A percentile compares a stretch with the other conserved stretches of the same genome.
Evolutionary conservation across 805 yeast genomes (phyloP).

Genomic region (Cyberlindnera sargentensis): DNA sequence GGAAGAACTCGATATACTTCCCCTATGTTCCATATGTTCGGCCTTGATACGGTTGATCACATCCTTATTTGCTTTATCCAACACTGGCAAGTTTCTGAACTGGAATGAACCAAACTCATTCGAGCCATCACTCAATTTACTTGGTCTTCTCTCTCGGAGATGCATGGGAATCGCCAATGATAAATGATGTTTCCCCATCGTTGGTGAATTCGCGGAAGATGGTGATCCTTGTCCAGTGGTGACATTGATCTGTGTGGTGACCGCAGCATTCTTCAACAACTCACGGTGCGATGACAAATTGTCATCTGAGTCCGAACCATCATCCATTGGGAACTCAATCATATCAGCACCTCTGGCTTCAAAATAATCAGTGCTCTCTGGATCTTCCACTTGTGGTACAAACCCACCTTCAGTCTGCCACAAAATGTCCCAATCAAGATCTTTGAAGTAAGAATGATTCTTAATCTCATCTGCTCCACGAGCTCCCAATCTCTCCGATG

Average conservation of each 20-base stretch:
- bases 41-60: slow-evolving; percentile 79
- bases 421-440: slow-evolving; percentile 66
- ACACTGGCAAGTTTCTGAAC: slow-evolving; percentile 79
- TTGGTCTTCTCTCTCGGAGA: slow-evolving; percentile 64
- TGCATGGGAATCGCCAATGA: slow-evolving; percentile 48
- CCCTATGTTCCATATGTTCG: slow-evolving; percentile 54
- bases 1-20: slow-evolving; percentile 32
- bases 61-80: slow-evolving; percentile 92
- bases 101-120: slow-evolving; percentile 89
- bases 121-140: slow-evolving; percentile 54
- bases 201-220: slow-evolving; percentile 28
- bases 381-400: slow-evolving; percentile 70
- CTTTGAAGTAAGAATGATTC: slow-evolving; percentile 68
- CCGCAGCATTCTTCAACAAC: slow-evolving; percentile 2
- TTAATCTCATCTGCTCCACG: slow-evolving; percentile 76
- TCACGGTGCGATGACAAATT: neutral
- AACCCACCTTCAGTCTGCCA: slow-evolving; percentile 73
- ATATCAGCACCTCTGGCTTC: slow-evolving; percentile 84
- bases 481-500: slow-evolving; percentile 64
- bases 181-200: slow-evolving; percentile 24
- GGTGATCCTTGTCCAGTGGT: slow-evolving; percentile 24
- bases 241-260: neutral
- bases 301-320: slow-evolving; percentile 26
- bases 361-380: slow-evolving; percentile 87
- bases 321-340: slow-evolving; percentile 47